A percentile compares a stretch with the other conserved stretches of the same genome.
Conservation (phyloP, 140 eudicot species). For the Flaveria floridana region DNA sequence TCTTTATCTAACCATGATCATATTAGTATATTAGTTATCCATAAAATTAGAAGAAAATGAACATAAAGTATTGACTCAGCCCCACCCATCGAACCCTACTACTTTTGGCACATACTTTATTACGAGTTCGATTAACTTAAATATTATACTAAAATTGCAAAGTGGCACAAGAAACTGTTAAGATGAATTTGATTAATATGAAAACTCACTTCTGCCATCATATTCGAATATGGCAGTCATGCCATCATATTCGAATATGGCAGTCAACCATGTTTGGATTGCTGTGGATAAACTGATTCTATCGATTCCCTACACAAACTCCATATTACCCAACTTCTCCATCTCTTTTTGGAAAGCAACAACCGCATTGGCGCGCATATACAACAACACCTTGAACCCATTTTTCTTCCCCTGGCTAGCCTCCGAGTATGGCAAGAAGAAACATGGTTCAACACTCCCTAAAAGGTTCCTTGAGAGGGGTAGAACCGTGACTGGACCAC, state of each 20-base stretch:
- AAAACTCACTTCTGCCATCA: background rate
- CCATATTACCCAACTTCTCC: constrained; percentile 50
- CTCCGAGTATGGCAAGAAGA: constrained; percentile 66
- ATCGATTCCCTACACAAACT: constrained; percentile 26
- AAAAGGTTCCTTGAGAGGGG: constrained; percentile 69
- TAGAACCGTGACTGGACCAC: constrained; percentile 76
- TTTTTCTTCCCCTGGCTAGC: constrained; percentile 53
- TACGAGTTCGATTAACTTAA: background rate
- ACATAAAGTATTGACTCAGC: too few species aligned
- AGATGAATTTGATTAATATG: background rate
- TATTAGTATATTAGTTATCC: too few species aligned
- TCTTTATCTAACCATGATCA: background rate
- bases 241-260: background rate
- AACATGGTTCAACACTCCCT: constrained; percentile 74
- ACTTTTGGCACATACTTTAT: background rate
- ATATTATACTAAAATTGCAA: background rate
- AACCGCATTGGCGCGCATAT: constrained; percentile 47
- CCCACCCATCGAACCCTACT: background rate
- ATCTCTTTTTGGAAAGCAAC: constrained; percentile 52
- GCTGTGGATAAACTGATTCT: background rate
- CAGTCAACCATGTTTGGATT: background rate
- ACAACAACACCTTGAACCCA: constrained; percentile 65
- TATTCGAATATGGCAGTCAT: background rate
- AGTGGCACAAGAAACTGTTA: background rate
- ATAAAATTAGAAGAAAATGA: too few species aligned